Evolutionary conservation across 2,329 filamentous ascomycete species (phyloP).

Genomic region (Sporothrix luriei): DNA sequence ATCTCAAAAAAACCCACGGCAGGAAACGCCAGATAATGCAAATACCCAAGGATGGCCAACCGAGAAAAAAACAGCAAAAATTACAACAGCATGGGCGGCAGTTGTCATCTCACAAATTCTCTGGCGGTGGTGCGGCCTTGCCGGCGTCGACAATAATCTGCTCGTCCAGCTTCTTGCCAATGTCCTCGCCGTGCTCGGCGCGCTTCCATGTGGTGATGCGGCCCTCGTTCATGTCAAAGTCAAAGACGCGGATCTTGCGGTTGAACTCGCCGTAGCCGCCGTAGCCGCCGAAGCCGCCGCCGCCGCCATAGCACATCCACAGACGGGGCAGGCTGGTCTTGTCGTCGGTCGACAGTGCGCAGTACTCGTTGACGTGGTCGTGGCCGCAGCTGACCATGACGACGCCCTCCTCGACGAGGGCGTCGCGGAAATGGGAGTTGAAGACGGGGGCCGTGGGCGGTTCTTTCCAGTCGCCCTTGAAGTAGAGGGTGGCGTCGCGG

Average conservation of each 20-base stretch:
- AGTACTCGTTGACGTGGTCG: slow-evolving; percentile 97
- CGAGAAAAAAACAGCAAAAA: not conserved
- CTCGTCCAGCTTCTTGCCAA: slow-evolving; percentile 56
- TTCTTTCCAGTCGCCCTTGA: slow-evolving; percentile 76
- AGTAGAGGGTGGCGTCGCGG: slow-evolving; percentile 59
- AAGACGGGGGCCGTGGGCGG: slow-evolving; percentile 82
- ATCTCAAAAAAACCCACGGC: slow-evolving; percentile 17
- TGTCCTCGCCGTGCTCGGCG: slow-evolving; percentile 66
- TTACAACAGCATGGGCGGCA: not conserved
- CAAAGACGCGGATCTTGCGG: slow-evolving; percentile 83
- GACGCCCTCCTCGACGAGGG: slow-evolving; percentile 81
- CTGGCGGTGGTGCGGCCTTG: slow-evolving; percentile 46
- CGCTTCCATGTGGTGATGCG: slow-evolving; percentile 92
- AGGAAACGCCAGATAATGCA: slow-evolving; percentile 33
- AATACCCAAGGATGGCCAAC: not conserved
- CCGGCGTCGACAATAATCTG: slow-evolving; percentile 69
- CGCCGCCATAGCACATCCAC: slow-evolving; percentile 99
- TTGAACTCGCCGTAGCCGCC: slow-evolving; percentile 86
- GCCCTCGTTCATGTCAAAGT: slow-evolving; percentile 88
- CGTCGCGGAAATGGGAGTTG: slow-evolving; percentile 92
- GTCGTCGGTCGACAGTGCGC: slow-evolving; percentile 66
- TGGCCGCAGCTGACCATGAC: slow-evolving; percentile 90
- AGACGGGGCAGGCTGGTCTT: slow-evolving; percentile 62
- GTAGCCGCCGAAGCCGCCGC: slow-evolving; percentile 90
- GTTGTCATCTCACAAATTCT: slow-evolving; percentile 35